Base-by-base conservation (phyloP, 1,284 basidiomycete species). In the Meripilus lineatus region DNA sequence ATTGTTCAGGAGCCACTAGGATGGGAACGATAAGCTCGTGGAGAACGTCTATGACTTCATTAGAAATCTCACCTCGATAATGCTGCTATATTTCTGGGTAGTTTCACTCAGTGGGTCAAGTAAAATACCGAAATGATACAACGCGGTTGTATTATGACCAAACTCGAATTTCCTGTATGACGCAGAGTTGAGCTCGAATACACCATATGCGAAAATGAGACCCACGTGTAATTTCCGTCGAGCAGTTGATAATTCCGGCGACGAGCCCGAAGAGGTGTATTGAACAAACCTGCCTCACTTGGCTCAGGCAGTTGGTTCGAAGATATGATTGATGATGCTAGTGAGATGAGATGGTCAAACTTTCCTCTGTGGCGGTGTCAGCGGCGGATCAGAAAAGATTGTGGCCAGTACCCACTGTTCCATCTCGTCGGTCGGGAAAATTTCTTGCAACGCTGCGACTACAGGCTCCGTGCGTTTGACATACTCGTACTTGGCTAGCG, bases 91-190 rank as follows among this genome's bases (percentile, higher is more conserved):
- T 51, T 81, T 81, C 60, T 97, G 93, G 4, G 89, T 89, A 5
- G 72, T 65, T 59, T 92, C 88, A 34, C 86, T 91, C 21, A 97
- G 61, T 1, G 95, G 95, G 58, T 98, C 89, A 6, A 98, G 51
- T 4, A 97, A 59, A 6, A 88, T 74, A 1, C 77, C 84, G 32
- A 97, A 67, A 30, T 88, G 83, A 50, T 85, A 79, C 15, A 87
- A 56, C 0, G 93, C 85, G 0, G 72, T 79, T 0, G 69, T 59
- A 5, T 78, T 74, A 51, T 90, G 71, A 3, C 93, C 92, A 33
- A 83, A 65, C 21, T 77, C 65, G 58, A 93, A 84, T 3, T 79
- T 74, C 13, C 87, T 91, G 50, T 7, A 14, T n/a, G n/a, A n/a
- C n/a, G n/a, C n/a, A n/a, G n/a, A n/a, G n/a, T n/a, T n/a, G n/a